These are phyloP conservation scores for Trichoderma simmonsii DNA, from an alignment of 2,329 filamentous ascomycete species.

Conservation along the genomic window DNA sequence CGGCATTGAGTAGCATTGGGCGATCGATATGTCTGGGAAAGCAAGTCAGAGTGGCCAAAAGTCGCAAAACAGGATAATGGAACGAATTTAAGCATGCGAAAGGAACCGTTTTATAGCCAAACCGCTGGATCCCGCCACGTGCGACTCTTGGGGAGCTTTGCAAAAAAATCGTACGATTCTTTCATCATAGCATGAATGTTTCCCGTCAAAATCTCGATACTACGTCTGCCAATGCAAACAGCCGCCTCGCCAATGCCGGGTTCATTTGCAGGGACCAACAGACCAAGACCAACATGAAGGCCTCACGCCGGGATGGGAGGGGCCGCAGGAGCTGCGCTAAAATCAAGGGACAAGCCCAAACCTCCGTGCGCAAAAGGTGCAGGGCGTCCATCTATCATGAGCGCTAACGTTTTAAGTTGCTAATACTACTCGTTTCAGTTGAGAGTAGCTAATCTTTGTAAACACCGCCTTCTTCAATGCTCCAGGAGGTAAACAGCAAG, in stretches of 20 bases:
- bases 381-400: conserved; percentile 9
- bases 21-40: not conserved
- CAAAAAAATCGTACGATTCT: conserved; percentile 18
- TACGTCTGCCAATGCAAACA: conserved; percentile 1
- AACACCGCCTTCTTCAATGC: not conserved
- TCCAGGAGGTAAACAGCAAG: not conserved
- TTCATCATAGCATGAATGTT: conserved; percentile 17
- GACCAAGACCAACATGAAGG: not conserved
- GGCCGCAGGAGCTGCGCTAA: conserved; percentile 3
- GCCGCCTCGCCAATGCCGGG: not conserved
- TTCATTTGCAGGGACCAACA: not conserved
- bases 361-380: not conserved
- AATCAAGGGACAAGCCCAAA: not conserved
- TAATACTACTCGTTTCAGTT: conserved; percentile 12
- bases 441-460: not conserved
- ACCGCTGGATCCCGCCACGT: conserved; percentile 5
- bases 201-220: not conserved
- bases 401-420: conserved; percentile 2
- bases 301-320: not conserved
- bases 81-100: not conserved
- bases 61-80: not conserved
- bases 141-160: not conserved
- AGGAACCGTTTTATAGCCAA: conserved; percentile 6
- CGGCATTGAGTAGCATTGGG: not conserved
- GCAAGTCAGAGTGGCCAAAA: not conserved